A percentile compares a stretch with the other conserved stretches of the same genome.
Conservation (phyloP, 345 rosid genomes). For the Raphanus raphanistrum region DNA sequence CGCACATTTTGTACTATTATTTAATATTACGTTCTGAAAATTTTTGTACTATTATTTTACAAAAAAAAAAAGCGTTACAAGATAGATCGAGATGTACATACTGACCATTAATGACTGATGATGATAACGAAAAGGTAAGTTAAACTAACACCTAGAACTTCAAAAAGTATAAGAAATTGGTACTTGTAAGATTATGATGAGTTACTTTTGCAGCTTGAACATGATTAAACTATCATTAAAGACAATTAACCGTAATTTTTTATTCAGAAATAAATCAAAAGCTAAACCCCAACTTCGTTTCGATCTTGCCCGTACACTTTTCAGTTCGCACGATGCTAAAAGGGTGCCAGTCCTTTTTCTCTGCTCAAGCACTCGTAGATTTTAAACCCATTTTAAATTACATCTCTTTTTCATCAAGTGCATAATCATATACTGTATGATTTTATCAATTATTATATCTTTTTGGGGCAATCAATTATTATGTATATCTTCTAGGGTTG, state of each 20-base stretch:
- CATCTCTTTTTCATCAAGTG: constrained; percentile 34
- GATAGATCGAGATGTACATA: constrained; percentile 33
- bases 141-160: neutral
- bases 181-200: neutral
- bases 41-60: neutral
- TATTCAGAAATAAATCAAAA: constrained; percentile 10
- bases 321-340: constrained; percentile 75
- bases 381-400: constrained; percentile 1
- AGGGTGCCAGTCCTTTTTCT: constrained; percentile 55
- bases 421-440: constrained; percentile 36
- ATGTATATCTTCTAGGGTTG: constrained; percentile 2
- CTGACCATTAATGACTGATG: constrained; percentile 28
- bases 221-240: constrained; percentile 70
- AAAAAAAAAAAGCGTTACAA: constrained; percentile 8
- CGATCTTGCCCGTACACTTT: constrained; percentile 39
- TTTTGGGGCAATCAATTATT: neutral
- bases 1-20: neutral
- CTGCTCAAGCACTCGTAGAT: constrained; percentile 40
- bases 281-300: constrained; percentile 17
- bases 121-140: constrained; percentile 20
- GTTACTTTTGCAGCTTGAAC: constrained; percentile 33
- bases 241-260: constrained; percentile 17
- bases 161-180: neutral
- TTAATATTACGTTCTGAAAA: neutral
- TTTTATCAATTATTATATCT: constrained; percentile 24